These are phyloP conservation scores for Daldinia loculata DNA, from an alignment of 495 filamentous ascomycete genomes.

Conservation along the genomic window DNA sequence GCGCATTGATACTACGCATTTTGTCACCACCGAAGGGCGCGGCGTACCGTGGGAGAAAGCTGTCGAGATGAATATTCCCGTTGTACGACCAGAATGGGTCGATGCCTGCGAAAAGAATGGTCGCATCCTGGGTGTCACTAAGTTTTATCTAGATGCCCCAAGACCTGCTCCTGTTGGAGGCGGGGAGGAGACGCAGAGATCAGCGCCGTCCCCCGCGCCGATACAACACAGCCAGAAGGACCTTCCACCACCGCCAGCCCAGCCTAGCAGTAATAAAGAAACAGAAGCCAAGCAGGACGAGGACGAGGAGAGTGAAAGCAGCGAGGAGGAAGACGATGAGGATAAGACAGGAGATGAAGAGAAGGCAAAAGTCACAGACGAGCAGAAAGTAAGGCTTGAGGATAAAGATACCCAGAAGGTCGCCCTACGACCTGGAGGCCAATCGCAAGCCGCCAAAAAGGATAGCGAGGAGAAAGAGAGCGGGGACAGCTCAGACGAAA, in stretches of 20 bases:
- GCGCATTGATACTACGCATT: slow-evolving; percentile 97
- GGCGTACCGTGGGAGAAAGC: slow-evolving; percentile 94
- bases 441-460: slow-evolving; percentile 28
- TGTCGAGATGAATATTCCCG: slow-evolving; percentile 96
- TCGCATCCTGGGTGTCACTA: slow-evolving; percentile 90
- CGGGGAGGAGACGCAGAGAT: slow-evolving; percentile 43
- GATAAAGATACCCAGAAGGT: slow-evolving; percentile 62
- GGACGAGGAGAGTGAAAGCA: slow-evolving; percentile 38
- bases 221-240: slow-evolving; percentile 47
- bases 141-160: slow-evolving; percentile 89
- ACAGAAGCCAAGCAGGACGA: slow-evolving; percentile 39
- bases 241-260: slow-evolving; percentile 45
- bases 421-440: slow-evolving; percentile 48
- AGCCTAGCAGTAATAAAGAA: slow-evolving; percentile 35
- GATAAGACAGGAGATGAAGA: slow-evolving; percentile 45
- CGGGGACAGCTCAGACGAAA: slow-evolving; percentile 48
- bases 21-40: slow-evolving; percentile 95
- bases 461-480: slow-evolving; percentile 46
- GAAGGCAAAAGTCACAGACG: slow-evolving; percentile 50
- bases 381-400: slow-evolving; percentile 65
- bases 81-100: slow-evolving; percentile 98
- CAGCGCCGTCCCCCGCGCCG: slow-evolving; percentile 33
- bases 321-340: slow-evolving; percentile 44
- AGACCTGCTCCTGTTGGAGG: slow-evolving; percentile 48
- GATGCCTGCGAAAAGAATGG: slow-evolving; percentile 93